Conservation (phyloP, 169 alveolate species). For the Eimeria mitis region DNA sequence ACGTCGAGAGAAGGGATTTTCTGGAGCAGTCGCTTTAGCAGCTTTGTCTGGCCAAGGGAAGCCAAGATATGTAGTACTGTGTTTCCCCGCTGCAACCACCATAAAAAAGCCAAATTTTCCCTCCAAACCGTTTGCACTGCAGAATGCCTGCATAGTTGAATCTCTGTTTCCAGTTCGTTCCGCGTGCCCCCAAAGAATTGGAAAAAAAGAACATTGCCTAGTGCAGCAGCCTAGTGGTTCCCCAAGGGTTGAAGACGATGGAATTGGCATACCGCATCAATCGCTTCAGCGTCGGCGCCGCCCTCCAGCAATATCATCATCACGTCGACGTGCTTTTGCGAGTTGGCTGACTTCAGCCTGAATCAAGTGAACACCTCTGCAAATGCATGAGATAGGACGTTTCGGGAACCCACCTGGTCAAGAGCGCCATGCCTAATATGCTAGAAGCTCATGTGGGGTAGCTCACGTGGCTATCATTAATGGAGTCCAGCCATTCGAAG, state of each 20-base stretch:
- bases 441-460: not conserved
- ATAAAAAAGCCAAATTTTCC: not conserved
- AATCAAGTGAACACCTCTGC: constrained; percentile 4
- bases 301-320: constrained; percentile 32
- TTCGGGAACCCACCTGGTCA: not conserved
- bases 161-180: not conserved
- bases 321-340: constrained; percentile 46
- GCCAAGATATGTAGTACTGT: constrained; percentile 73
- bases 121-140: not conserved
- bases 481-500: constrained; percentile 79
- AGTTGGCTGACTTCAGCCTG: constrained; percentile 50
- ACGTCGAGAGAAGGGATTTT: constrained; percentile 54
- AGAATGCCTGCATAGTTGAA: not conserved
- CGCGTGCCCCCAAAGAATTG: not conserved
- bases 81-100: constrained; percentile 74
- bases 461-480: constrained; percentile 81
- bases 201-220: not conserved
- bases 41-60: constrained; percentile 49
- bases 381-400: not conserved
- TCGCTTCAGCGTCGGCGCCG: constrained; percentile 51
- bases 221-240: not conserved
- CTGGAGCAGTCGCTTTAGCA: constrained; percentile 47
- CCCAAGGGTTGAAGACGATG: not conserved
- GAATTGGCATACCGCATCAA: constrained; percentile 45
- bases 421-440: not conserved